A percentile compares a stretch with the other conserved stretches of the same genome.
Conservation (phyloP, 2,329 filamentous ascomycete genomes). For the Cyclaneusma minus region DNA sequence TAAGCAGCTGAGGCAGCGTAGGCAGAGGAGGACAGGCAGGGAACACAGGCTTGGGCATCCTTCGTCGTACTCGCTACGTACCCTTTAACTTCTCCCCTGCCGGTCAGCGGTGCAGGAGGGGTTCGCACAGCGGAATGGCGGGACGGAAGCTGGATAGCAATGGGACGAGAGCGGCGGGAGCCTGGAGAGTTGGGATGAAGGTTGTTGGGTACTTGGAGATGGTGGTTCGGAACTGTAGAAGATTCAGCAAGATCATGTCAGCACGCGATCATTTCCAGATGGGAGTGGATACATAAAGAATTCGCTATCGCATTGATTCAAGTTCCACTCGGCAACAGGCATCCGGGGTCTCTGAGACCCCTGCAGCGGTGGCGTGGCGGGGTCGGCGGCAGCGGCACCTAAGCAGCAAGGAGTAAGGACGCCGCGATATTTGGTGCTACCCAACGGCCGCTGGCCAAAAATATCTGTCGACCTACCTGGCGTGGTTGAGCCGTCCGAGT, state of each 20-base stretch:
- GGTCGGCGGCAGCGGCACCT: neutral
- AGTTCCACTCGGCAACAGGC: no score
- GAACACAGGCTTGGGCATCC: constrained; percentile 3
- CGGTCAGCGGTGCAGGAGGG: constrained; percentile 35
- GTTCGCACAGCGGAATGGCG: constrained; percentile 26
- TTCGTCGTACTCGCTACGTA: constrained; percentile 21
- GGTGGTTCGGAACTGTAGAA: no score
- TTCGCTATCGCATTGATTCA: no score
- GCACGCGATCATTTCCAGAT: no score
- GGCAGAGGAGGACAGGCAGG: constrained; percentile 1
- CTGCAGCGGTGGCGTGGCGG: no score
- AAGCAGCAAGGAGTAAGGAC: neutral
- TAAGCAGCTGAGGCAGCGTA: constrained; percentile 3
- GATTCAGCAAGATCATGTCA: no score
- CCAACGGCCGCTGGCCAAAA: no score
- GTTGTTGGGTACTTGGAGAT: constrained; percentile 1
- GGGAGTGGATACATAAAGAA: no score
- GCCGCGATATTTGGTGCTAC: constrained; percentile 1
- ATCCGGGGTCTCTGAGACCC: no score
- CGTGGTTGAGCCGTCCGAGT: neutral
- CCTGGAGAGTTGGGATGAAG: neutral
- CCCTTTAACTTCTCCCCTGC: constrained; percentile 42
- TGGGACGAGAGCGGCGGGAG: constrained; percentile 22
- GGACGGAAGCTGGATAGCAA: constrained; percentile 35
- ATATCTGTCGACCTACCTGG: no score